These are phyloP conservation scores for Xylaria sp. DNA, from an alignment of 2,329 filamentous ascomycete genomes.

Conservation along the genomic window DNA sequence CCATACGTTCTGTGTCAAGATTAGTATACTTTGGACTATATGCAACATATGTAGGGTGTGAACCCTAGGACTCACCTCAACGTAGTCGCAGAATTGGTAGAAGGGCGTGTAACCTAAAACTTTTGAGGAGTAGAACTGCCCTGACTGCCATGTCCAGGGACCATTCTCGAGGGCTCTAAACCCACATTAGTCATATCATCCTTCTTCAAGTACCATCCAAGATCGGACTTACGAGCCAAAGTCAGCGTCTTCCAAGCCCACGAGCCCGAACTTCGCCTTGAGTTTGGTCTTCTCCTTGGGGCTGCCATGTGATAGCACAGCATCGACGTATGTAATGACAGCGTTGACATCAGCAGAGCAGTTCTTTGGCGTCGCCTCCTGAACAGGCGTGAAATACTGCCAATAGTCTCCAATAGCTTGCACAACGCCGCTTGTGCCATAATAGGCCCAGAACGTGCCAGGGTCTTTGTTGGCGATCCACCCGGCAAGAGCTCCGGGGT, in stretches of 20 bases:
- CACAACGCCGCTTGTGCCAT: conserved; percentile 61
- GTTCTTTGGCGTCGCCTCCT: conserved; percentile 60
- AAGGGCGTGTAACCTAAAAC: conserved; percentile 52
- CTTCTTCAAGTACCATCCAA: neutral
- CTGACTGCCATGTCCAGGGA: conserved; percentile 63
- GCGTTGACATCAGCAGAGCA: conserved; percentile 58
- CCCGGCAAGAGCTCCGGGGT: conserved; percentile 59
- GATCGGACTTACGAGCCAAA: conserved; percentile 46
- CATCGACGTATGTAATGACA: conserved; percentile 60
- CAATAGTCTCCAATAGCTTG: conserved; percentile 59
- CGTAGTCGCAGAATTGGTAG: conserved; percentile 56
- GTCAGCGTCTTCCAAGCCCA: conserved; percentile 51
- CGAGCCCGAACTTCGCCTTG: conserved; percentile 57
- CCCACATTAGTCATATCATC: neutral
- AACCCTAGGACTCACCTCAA: conserved; percentile 42
- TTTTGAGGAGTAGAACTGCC: conserved; percentile 53
- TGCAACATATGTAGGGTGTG: neutral
- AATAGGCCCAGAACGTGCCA: conserved; percentile 65
- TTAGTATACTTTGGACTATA: neutral
- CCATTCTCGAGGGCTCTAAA: conserved; percentile 55
- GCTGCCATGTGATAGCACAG: conserved; percentile 47
- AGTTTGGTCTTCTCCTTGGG: conserved; percentile 49
- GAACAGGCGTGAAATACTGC: conserved; percentile 61
- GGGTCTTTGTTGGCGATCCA: conserved; percentile 58
- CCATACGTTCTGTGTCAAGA: conserved; percentile 43